Evolutionary conservation across 768 basidiomycete genomes (phyloP), one percentile per base, ranked within the genome.

Genomic region (Mycena filopes): DNA sequence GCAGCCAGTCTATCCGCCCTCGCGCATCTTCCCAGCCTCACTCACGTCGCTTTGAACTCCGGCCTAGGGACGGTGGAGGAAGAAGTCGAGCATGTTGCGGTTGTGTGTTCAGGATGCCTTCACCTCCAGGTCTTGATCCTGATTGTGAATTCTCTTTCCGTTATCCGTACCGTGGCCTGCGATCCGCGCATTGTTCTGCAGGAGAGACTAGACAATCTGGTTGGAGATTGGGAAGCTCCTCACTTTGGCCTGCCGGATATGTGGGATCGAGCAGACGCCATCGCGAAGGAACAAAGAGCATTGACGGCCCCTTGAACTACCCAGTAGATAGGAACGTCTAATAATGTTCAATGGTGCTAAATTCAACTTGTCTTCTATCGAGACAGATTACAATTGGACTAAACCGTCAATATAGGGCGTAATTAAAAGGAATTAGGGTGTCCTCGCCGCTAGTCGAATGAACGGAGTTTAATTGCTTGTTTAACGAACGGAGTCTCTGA

Each of bases 371-470:
- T 15, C 36, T 15, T 36, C 23, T 13, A 21, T 25, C 23, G 15
- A 46, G 10, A 15, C 21, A 15, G 9, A 46, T 25, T 46, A 25
- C 13, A 12, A 26, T 10, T 5, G n/a, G 21, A 25, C 10, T 12
- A 46, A 46, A 21, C 12, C 13, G 21, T 25, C 45, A 26, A 46
- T 46, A 25, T 25, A 25, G 8, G 21, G 12, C 20, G 26, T 29
- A 55, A 36, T 21, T 55, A 21, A 55, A 42, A 42, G 18, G 40
- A 42, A 55, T 55, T 55, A 55, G n/a, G n/a, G 23, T 53, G 15
- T 49, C 48, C 11, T 36, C 15, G 36, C 9, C 36, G 36, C 23
- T 46, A 33, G 31, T 55, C 40, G 43, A 31, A n/a, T 20, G 53
- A 28, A 55, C 47, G 25, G 16, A 51, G 46, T 26, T 26, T 13